Evolutionary conservation across 2,329 filamentous ascomycete genomes (phyloP), one percentile per base, ranked within the genome.

Genomic region (Fusarium phyllophilum): DNA sequence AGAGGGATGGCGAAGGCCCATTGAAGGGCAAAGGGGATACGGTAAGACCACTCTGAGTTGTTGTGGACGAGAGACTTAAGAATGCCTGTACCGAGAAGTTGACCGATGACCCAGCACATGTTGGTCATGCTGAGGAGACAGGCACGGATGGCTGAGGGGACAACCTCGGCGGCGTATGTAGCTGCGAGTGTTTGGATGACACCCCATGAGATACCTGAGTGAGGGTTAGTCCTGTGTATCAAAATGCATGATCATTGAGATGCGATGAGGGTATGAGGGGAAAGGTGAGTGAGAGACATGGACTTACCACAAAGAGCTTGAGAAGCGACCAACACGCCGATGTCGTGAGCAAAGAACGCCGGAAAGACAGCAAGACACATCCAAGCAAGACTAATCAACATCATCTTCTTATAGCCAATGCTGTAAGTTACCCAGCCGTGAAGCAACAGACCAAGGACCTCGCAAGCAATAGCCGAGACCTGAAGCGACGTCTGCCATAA

Each of bases 21-120:
- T 73, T 85, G 83, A 1, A 85, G 56, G 4, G 79, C 83, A 31
- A 82, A 85, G 0, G 84, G 83, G 7, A 78, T 81, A 10, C 69
- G 66, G 24, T 73, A 75, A 2, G 65, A 66, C 73, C 72, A 75
- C 44, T 85, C 71, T 5, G 78, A 78, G 1, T 72, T 68, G 4
- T 77, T 72, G 33, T 77, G 59, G 8, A 82, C 59, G 3, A 85
- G 75, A 1, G 72, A 78, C 18, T 80, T 76, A 2, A 83, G 75
- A 2, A 84, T 80, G 0, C 80, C 81, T 0, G 81, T 78, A 0
- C 77, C 78, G 9, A 83, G 73, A 15, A 85, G 72, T 62, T 85
- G 83, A 3, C 84, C 84, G 17, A 84, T 80, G 10, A 82, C 79
- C 79, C 83, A 85, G 60, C 83, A 85, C 64, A 85, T 75, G 57